Evolutionary conservation across 2,329 filamentous ascomycete genomes (phyloP).

Genomic region (Emergomyces pasteurianus): DNA sequence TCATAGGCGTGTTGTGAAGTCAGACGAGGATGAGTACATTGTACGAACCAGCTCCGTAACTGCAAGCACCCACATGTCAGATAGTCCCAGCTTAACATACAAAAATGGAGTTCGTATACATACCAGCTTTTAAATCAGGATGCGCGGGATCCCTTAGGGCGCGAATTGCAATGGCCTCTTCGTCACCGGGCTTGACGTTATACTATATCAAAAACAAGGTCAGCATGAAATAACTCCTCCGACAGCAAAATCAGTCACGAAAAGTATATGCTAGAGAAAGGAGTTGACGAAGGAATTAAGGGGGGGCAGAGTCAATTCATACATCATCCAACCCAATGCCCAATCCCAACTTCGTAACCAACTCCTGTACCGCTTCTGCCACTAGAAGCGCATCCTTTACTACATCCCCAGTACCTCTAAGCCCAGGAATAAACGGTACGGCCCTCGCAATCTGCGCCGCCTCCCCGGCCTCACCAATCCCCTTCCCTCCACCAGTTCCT

Average conservation of each 20-base stretch:
- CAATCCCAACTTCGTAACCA: slow-evolving; percentile 7
- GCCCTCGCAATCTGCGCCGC: slow-evolving; percentile 16
- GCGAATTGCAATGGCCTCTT: slow-evolving; percentile 7
- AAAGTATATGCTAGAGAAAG: neutral
- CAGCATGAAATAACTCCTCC: neutral
- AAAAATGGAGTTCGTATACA: neutral
- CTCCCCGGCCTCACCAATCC: slow-evolving; percentile 1
- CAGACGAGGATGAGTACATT: neutral
- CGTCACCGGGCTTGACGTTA: slow-evolving; percentile 6
- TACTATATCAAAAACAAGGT: slow-evolving; percentile 5
- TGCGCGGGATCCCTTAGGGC: slow-evolving; percentile 5
- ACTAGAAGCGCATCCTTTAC: slow-evolving; percentile 6
- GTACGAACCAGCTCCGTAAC: neutral
- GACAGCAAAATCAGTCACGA: neutral
- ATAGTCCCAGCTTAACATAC: neutral
- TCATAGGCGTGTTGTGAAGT: neutral
- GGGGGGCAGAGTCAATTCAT: neutral
- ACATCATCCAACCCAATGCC: slow-evolving; percentile 5
- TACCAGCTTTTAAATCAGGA: slow-evolving; percentile 6
- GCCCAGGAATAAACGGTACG: slow-evolving; percentile 13
- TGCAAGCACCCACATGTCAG: neutral
- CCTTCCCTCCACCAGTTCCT: slow-evolving; percentile 4
- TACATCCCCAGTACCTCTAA: slow-evolving; percentile 11
- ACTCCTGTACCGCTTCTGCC: slow-evolving; percentile 10
- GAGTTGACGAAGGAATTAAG: neutral